These are phyloP conservation scores for Pneumocystis murina DNA, from an alignment of 1,139 yeast species.

Conservation along the genomic window DNA sequence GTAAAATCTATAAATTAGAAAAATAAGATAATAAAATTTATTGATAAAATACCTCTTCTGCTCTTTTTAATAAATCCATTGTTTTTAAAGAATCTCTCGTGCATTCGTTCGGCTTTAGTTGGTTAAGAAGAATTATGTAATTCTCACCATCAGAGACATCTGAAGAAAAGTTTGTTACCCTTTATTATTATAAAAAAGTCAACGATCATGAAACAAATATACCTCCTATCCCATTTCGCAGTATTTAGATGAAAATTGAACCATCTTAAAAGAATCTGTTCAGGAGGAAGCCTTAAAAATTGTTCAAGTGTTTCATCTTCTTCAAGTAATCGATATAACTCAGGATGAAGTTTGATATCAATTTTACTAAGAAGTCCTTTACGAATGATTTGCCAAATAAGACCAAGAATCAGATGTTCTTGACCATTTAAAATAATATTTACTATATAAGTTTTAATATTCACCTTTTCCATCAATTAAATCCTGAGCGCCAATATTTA, in stretches of 20 bases:
- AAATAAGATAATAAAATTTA: neutral
- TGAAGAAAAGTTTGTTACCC: constrained; percentile 63
- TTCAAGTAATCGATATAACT: constrained; percentile 79
- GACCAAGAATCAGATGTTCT: constrained; percentile 86
- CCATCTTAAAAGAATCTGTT: constrained; percentile 93
- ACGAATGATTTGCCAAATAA: constrained; percentile 96
- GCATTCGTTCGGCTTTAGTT: constrained; percentile 72
- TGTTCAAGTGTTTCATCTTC: constrained; percentile 97
- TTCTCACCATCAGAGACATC: constrained; percentile 93
- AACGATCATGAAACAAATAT: neutral
- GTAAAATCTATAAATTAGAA: constrained; percentile 23
- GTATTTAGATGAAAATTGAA: constrained; percentile 89
- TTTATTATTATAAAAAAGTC: neutral
- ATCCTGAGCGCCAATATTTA: constrained; percentile 93
- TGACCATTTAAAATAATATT: neutral
- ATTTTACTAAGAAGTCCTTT: constrained; percentile 88
- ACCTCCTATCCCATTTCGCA: constrained; percentile 73
- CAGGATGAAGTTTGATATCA: constrained; percentile 93
- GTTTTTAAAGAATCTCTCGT: constrained; percentile 70
- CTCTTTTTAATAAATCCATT: constrained; percentile 55
- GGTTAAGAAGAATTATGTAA: constrained; percentile 77
- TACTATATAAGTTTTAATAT: neutral
- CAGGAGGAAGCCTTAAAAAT: constrained; percentile 91
- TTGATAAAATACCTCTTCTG: constrained; percentile 46
- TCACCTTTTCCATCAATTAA: constrained; percentile 69